Conservation (phyloP, 2,329 filamentous ascomycete genomes). For the Claviceps spartinae region DNA sequence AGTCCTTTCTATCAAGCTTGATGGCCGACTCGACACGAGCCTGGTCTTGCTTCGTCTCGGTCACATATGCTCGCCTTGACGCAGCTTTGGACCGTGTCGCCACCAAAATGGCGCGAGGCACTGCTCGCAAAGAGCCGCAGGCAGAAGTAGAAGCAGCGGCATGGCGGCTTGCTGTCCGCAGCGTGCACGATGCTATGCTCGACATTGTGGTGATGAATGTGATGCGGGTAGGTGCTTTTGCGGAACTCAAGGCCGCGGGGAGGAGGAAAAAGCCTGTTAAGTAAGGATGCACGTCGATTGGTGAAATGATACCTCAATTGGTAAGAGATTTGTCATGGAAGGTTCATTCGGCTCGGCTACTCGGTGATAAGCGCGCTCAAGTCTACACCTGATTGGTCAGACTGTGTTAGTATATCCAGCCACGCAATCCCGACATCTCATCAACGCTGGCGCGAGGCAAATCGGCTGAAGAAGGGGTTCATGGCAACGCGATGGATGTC, state of each 20-base stretch:
- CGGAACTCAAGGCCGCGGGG: slow-evolving; percentile 6
- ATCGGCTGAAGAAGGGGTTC: neutral
- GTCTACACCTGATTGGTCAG: slow-evolving; percentile 18
- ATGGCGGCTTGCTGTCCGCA: slow-evolving; percentile 61
- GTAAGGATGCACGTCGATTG: neutral
- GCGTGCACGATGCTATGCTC: slow-evolving; percentile 50
- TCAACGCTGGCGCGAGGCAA: neutral
- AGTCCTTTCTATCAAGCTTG: slow-evolving; percentile 73
- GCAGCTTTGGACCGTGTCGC: slow-evolving; percentile 10
- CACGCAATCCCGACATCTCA: neutral
- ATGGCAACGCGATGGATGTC: neutral
- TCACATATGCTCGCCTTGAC: slow-evolving; percentile 58
- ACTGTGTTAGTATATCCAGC: neutral
- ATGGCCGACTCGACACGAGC: slow-evolving; percentile 81
- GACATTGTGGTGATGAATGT: slow-evolving; percentile 35
- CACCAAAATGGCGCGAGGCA: slow-evolving; percentile 17
- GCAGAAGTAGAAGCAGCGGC: slow-evolving; percentile 25
- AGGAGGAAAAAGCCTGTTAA: neutral
- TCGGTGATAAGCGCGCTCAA: slow-evolving; percentile 22
- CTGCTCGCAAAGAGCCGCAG: slow-evolving; percentile 15
- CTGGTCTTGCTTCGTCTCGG: slow-evolving; percentile 64
- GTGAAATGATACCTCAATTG: slow-evolving; percentile 6
- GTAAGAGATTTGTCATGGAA: slow-evolving; percentile 22
- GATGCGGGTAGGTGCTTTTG: slow-evolving; percentile 11
- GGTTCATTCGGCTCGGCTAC: slow-evolving; percentile 18